Percentiles rank a stretch among this genome's conserved stretches.
phyloP scores from a whole-genome alignment of 176 grass and related monocot genomes.

The Bothriochloa decipiens region DNA sequence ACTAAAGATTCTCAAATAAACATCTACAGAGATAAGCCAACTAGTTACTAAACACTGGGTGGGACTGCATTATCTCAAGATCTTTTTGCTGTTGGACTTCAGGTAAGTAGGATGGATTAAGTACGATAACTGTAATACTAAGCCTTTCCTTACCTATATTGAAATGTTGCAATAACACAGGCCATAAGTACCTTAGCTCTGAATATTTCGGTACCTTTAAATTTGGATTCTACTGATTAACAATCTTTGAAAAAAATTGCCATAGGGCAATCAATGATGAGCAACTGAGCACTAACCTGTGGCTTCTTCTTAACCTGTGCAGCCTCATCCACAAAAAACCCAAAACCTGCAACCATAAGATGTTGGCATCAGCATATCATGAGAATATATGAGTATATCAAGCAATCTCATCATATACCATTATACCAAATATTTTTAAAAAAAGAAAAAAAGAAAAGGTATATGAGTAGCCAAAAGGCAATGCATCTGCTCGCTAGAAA shows the following conservation, averaged over 20 bases:
- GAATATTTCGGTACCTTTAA: not conserved
- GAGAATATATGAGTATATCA: not conserved
- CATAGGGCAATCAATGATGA: not conserved
- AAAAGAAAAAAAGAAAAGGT: not conserved
- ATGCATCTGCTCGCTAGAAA: not conserved
- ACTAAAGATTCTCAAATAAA: slow-evolving; percentile 1
- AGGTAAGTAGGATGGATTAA: not conserved
- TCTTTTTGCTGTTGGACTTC: not conserved
- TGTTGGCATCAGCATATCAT: not conserved
- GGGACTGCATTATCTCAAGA: not conserved
- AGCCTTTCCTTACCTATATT: slow-evolving; percentile 10
- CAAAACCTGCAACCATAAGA: slow-evolving; percentile 58
- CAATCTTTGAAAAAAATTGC: not conserved
- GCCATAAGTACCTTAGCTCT: slow-evolving; percentile 20
- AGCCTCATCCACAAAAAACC: slow-evolving; percentile 79
- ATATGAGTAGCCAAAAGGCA: not conserved
- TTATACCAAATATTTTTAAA: not conserved
- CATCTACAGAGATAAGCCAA: not conserved
- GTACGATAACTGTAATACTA: not conserved
- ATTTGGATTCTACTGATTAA: not conserved
- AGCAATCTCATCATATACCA: slow-evolving; percentile 1
- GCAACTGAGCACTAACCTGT: slow-evolving; percentile 47
- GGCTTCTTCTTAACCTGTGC: slow-evolving; percentile 80
- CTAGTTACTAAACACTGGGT: not conserved
- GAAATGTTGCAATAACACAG: not conserved